Conservation (phyloP, 345 rosid genomes). For the Aquilaria sinensis region DNA sequence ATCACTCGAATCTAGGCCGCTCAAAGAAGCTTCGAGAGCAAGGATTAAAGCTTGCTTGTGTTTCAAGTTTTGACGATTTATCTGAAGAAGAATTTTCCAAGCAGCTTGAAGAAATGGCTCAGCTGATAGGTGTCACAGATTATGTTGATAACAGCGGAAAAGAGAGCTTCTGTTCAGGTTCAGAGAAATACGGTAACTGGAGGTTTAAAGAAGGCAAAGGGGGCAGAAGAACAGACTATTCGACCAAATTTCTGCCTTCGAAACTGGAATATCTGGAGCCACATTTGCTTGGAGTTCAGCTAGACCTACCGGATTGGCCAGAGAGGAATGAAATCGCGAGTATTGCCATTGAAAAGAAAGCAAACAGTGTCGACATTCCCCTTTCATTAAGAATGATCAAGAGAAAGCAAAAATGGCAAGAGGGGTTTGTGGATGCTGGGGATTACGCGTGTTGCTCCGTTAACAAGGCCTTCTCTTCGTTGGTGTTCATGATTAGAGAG, state of each 20-base stretch:
- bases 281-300: constrained; percentile 29
- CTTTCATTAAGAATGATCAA: constrained; percentile 54
- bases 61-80: constrained; percentile 15
- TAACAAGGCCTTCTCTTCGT: constrained; percentile 63
- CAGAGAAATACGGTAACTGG: constrained; percentile 4
- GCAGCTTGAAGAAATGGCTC: constrained; percentile 9
- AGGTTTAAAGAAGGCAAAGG: neutral
- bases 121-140: constrained; percentile 3
- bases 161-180: constrained; percentile 11
- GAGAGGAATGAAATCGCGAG: constrained; percentile 29
- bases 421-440: constrained; percentile 35
- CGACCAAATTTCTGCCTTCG: constrained; percentile 19
- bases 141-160: neutral
- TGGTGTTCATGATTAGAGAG: constrained; percentile 64
- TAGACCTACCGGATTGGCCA: constrained; percentile 40
- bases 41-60: constrained; percentile 13
- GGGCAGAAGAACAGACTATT: neutral
- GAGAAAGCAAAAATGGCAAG: constrained; percentile 47
- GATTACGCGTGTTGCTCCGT: constrained; percentile 44
- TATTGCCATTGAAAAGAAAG: constrained; percentile 41
- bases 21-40: constrained; percentile 14
- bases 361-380: constrained; percentile 54
- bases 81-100: constrained; percentile 13
- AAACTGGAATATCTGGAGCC: constrained; percentile 31
- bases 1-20: constrained; percentile 15